Base-by-base conservation (phyloP, 2,329 filamentous ascomycete species). In the Aspergillus nomiae region DNA sequence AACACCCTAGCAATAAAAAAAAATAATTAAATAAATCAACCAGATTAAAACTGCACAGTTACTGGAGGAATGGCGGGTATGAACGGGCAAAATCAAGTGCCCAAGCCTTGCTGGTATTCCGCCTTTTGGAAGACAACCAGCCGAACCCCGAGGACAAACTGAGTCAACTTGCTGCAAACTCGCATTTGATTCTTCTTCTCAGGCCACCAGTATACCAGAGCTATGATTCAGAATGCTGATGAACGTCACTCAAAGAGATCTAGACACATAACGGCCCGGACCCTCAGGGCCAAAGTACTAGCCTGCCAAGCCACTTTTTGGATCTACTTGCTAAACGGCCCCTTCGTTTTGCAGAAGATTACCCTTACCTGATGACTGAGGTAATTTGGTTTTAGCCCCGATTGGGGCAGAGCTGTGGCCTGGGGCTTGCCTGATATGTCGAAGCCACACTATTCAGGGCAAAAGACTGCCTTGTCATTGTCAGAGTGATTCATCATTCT, bases 341-440 rank as follows among this genome's bases (percentile, higher is more conserved):
- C 48, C 48, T 51, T 51, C 26, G 24, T 32, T 16, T 34, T 55
- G 51, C 51, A 55, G 51, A 55, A 38, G 34, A 38, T 36, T 55
- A 36, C 32, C 21, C 32, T 38, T 38, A 16, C 11, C n/a, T 16
- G 51, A 55, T 55, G 34, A 38, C 51, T 38, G 51, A 55, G 21
- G 51, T 55, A 55, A 55, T 55, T 24, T 55, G n/a, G 21, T 55
- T 48, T 54, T 55, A 55, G 51, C 51, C 51, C 51, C 51, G 51
- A 38, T 55, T 55, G 51, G 51, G 51, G 51, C 51, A 55, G 51
- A 55, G 51, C 36, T 26, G 32, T n/a, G 21, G 51, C 51, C 51
- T 55, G 34, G 51, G 34, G 32, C 32, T 38, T 55, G 51, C 24
- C n/a, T 38, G 51, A 38, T 55, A 16, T 55, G 34, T 38, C 51